These are phyloP conservation scores for Trichophyton equinum DNA, from an alignment of 2,329 filamentous ascomycete species.

Conservation along the genomic window DNA sequence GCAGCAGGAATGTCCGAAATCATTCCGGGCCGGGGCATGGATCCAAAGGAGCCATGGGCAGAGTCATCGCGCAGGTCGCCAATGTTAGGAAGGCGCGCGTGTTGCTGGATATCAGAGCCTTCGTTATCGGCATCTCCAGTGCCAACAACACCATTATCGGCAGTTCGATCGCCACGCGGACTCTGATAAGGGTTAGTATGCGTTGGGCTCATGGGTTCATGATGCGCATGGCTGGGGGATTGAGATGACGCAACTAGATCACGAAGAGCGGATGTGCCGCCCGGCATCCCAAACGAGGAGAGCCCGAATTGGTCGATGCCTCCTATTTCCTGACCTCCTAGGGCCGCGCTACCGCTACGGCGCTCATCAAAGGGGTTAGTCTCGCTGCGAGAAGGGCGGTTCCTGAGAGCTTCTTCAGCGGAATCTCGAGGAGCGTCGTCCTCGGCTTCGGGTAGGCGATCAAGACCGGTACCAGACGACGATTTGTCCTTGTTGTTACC, in stretches of 20 bases:
- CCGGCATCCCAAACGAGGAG: conserved; percentile 48
- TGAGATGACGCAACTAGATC: conserved; percentile 45
- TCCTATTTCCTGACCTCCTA: conserved; percentile 60
- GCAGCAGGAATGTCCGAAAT: conserved; percentile 50
- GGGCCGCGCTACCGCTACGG: conserved; percentile 49
- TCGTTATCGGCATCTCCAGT: conserved; percentile 46
- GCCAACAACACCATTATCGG: conserved; percentile 39
- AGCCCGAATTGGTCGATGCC: conserved; percentile 45
- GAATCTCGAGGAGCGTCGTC: conserved; percentile 37
- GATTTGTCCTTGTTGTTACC: conserved; percentile 39
- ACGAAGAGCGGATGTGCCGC: conserved; percentile 45
- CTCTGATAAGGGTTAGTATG: conserved; percentile 96
- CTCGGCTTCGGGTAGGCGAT: conserved; percentile 42
- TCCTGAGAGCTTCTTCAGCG: conserved; percentile 39
- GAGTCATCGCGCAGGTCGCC: conserved; percentile 41
- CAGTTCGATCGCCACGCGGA: conserved; percentile 56
- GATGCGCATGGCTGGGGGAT: conserved; percentile 39
- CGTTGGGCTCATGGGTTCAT: conserved; percentile 74
- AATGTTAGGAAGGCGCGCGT: conserved; percentile 41
- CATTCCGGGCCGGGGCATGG: conserved; percentile 42
- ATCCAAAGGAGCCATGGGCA: conserved; percentile 41
- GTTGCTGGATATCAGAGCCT: conserved; percentile 37
- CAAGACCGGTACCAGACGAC: conserved; percentile 39
- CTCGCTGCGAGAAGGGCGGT: conserved; percentile 36
- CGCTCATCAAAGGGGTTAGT: conserved; percentile 42